Evolutionary conservation across 805 yeast species (phyloP).

Genomic region (Candida nanaspora): DNA sequence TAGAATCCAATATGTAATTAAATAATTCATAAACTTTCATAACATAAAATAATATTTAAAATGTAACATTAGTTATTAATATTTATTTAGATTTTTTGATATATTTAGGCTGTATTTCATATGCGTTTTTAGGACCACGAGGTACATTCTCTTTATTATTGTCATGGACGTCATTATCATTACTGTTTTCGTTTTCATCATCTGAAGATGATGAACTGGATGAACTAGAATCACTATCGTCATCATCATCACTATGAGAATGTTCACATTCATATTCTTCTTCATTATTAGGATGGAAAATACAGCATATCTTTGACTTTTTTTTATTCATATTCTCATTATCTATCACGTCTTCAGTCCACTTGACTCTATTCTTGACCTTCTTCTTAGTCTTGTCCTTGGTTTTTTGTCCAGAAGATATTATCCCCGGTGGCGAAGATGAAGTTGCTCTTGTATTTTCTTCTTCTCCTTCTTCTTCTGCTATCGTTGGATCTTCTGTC

Average conservation of each 20-base stretch:
- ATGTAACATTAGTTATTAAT: background rate
- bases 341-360: conserved; percentile 84
- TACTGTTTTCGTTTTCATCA: no score
- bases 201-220: conserved; percentile 21
- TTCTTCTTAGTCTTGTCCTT: conserved; percentile 5
- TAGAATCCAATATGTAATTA: conserved; percentile 39
- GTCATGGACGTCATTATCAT: conserved; percentile 13
- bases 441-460: no score
- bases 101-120: conserved; percentile 78
- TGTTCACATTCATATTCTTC: conserved; percentile 24
- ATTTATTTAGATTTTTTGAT: conserved; percentile 15
- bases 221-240: conserved; percentile 23
- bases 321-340: conserved; percentile 86
- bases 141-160: conserved; percentile 22
- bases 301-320: conserved; percentile 86
- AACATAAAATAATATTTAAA: background rate
- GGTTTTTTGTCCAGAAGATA: no score
- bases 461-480: no score
- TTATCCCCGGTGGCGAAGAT: no score
- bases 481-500: conserved; percentile 9
- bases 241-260: conserved; percentile 11
- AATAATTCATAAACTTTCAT: no score
- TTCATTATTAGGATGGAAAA: conserved; percentile 73
- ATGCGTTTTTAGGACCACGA: conserved; percentile 53
- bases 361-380: conserved; percentile 52